These are phyloP conservation scores for Diaporthe citrichinensis DNA, from an alignment of 2,329 filamentous ascomycete genomes.

Conservation along the genomic window DNA sequence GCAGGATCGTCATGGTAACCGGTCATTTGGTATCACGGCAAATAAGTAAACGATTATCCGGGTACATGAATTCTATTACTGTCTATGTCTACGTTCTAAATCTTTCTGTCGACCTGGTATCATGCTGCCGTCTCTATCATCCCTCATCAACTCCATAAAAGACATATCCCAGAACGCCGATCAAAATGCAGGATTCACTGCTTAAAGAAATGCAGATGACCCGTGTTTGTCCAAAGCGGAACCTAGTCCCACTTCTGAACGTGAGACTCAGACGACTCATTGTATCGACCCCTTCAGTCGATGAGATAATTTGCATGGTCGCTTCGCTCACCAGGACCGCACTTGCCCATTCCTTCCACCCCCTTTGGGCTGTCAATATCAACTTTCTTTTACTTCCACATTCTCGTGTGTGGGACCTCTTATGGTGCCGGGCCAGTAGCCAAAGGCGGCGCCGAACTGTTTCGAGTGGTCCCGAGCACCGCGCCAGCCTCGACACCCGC, in stretches of 20 bases:
- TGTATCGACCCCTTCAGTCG: not conserved
- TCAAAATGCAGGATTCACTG: not conserved
- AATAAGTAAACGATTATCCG: not conserved
- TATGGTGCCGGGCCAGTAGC: slow-evolving; percentile 26
- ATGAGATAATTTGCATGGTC: not conserved
- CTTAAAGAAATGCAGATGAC: not conserved
- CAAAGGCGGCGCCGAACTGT: slow-evolving; percentile 11
- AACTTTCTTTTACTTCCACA: not conserved
- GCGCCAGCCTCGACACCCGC: slow-evolving; percentile 27
- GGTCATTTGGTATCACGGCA: not conserved
- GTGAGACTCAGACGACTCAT: not conserved
- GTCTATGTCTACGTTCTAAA: slow-evolving; percentile 1
- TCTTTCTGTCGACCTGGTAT: slow-evolving; percentile 14
- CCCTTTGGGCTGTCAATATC: no score
- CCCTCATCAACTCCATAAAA: slow-evolving; percentile 24
- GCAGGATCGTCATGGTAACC: not conserved
- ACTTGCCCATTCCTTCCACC: not conserved
- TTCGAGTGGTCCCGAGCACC: slow-evolving; percentile 9
- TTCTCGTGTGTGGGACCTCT: not conserved
- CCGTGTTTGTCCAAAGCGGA: not conserved
- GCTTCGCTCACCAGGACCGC: not conserved
- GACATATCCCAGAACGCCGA: not conserved
- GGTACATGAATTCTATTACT: slow-evolving; percentile 13
- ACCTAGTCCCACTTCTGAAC: not conserved
- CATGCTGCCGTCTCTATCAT: slow-evolving; percentile 30